Percentiles rank a stretch among this genome's conserved stretches.
phyloP scores from a whole-genome alignment of 2,329 filamentous ascomycete genomes.

The Aspergillus sp. region DNA sequence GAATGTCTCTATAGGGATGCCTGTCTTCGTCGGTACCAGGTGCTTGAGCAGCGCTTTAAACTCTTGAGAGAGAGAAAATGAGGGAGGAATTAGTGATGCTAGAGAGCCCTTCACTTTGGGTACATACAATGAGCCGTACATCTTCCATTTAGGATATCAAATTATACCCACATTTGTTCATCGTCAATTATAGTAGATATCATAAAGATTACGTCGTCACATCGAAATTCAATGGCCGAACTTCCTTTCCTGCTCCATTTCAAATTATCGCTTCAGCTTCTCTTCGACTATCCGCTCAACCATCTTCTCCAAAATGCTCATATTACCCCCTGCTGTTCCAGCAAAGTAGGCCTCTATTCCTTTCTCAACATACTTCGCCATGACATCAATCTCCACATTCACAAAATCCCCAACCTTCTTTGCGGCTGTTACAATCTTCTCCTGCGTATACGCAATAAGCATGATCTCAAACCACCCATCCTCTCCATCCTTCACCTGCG shows the following conservation, averaged over 20 bases:
- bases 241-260: not conserved
- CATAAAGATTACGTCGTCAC: not conserved
- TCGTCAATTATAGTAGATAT: not conserved
- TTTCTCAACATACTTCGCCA: slow-evolving; percentile 68
- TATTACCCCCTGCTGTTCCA: slow-evolving; percentile 37
- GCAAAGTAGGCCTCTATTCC: slow-evolving; percentile 77
- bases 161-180: slow-evolving; percentile 17
- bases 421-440: slow-evolving; percentile 76
- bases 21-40: not conserved
- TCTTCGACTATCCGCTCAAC: slow-evolving; percentile 74
- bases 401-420: slow-evolving; percentile 80
- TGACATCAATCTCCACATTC: slow-evolving; percentile 91
- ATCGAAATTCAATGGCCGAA: not conserved
- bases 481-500: slow-evolving; percentile 73
- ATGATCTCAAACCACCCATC: slow-evolving; percentile 93
- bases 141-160: slow-evolving; percentile 8
- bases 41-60: not conserved
- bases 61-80: not conserved
- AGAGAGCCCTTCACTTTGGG: not conserved
- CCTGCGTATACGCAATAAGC: slow-evolving; percentile 95
- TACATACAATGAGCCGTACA: not conserved
- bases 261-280: slow-evolving; percentile 50
- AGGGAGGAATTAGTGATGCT: not conserved
- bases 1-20: not conserved
- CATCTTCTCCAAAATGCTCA: slow-evolving; percentile 67